Base-by-base conservation (phyloP, 1,139 yeast genomes). In the Scheffersomyces titani region DNA sequence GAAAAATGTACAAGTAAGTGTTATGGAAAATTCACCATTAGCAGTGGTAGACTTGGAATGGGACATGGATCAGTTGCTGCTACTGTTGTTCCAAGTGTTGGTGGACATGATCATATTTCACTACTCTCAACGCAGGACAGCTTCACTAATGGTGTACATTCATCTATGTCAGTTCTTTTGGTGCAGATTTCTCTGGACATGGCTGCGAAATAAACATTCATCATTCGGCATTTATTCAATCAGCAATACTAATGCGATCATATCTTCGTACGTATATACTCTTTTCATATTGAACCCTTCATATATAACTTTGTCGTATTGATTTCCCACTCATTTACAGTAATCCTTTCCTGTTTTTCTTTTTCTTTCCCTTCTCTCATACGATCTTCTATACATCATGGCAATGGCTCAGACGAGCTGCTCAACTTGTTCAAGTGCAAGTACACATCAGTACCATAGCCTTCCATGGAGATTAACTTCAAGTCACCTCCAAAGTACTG, bases 391-490 rank as follows among this genome's bases (percentile, higher is more conserved):
- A 44, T 44, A 52, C 51, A 44, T 22, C 64, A 79, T 48, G 83
- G 82, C 52, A 80, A 70, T 7, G 84, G 84, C 63, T 80, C 84
- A 58, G 76, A 73, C 7, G 80, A 74, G 61, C 82, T 77, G 60
- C 79, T 74, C 65, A 80, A 75, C 57, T 82, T 66, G 72, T 91
- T 92, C 70, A 92, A 79, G 74, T 92, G 97, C 66, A 92, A 75
- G 67, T 92, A 92, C 1, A 90, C 97, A 70, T 92, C 97, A 0
- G 97, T 92, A 11, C 98, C 98, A 65, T 91, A 92, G 13, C 97
- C 97, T 72, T 92, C 97, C 97, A 92, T 90, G 47, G 92, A 86
- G 58, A 91, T 91, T 66, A 92, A 80, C 68, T 88, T 89, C 72
- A 92, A 80, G 66, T 92, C 97, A 9, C 98, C 97, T 3, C 97